These are phyloP conservation scores for Lactifluus pinguis DNA, from an alignment of 768 basidiomycete genomes.

Conservation along the genomic window DNA sequence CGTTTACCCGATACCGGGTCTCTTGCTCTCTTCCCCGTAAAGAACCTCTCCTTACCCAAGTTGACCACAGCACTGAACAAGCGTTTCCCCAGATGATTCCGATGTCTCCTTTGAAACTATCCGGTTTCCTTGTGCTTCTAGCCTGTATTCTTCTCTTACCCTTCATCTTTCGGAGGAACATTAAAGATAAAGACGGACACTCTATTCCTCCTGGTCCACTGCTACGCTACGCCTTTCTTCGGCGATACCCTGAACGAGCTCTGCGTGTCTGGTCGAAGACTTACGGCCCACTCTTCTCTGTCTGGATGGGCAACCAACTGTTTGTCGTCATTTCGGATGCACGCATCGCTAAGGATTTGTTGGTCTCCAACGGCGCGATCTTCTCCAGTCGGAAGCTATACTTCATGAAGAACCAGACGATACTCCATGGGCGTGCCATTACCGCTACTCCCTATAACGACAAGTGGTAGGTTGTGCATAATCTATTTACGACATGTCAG, in stretches of 20 bases:
- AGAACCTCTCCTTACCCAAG: background rate
- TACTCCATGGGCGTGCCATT: slow-evolving; percentile 36
- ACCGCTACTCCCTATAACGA: slow-evolving; percentile 38
- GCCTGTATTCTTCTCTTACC: slow-evolving; percentile 9
- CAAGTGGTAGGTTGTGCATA: slow-evolving; percentile 26
- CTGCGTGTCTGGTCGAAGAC: slow-evolving; percentile 36
- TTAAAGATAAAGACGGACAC: slow-evolving; percentile 22
- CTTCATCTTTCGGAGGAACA: slow-evolving; percentile 18
- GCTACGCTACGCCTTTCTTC: slow-evolving; percentile 30
- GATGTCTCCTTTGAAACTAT: background rate
- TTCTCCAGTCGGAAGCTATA: slow-evolving; percentile 40
- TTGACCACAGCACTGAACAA: background rate
- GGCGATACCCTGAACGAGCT: slow-evolving; percentile 34
- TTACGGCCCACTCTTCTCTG: slow-evolving; percentile 36
- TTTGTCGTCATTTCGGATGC: slow-evolving; percentile 40
- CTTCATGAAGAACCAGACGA: slow-evolving; percentile 38
- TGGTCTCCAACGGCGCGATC: slow-evolving; percentile 36
- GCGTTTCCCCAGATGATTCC: background rate
- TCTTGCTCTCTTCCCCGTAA: background rate
- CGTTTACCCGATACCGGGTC: background rate
- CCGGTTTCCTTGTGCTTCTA: background rate
- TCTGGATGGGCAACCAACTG: slow-evolving; percentile 40
- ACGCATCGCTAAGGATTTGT: slow-evolving; percentile 34
- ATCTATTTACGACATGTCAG: background rate
- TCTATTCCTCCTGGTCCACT: slow-evolving; percentile 22